Evolutionary conservation across 2,329 filamentous ascomycete species (phyloP).

Genomic region (Pseudohalonectria lignicola): DNA sequence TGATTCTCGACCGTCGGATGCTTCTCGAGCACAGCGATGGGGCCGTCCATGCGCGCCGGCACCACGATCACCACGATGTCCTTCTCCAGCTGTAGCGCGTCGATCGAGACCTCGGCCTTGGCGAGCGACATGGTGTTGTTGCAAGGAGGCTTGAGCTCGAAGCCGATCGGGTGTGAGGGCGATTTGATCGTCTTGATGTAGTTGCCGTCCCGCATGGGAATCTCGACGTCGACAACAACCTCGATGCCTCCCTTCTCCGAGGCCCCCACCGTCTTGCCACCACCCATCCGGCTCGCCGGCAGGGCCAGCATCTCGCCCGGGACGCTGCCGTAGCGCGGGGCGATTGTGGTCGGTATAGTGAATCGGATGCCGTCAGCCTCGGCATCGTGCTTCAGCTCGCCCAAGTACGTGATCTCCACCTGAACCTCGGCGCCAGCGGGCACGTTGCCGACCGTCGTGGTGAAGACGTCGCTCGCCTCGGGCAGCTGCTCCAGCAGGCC

Average conservation of each 20-base stretch:
- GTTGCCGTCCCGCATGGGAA: slow-evolving; percentile 37
- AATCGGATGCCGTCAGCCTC: slow-evolving; percentile 57
- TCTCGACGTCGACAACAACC: slow-evolving; percentile 48
- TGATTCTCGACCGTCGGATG: slow-evolving; percentile 52
- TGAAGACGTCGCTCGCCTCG: slow-evolving; percentile 54
- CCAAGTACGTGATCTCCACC: slow-evolving; percentile 53
- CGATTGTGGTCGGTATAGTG: slow-evolving; percentile 56
- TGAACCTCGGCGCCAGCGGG: slow-evolving; percentile 42
- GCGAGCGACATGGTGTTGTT: slow-evolving; percentile 20
- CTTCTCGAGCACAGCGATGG: slow-evolving; percentile 53
- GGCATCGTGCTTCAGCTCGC: slow-evolving; percentile 61
- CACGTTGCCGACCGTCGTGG: slow-evolving; percentile 57
- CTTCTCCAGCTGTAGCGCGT: slow-evolving; percentile 39
- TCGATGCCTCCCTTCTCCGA: slow-evolving; percentile 27
- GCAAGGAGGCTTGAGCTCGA: slow-evolving; percentile 36
- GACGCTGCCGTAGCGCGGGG: slow-evolving; percentile 50
- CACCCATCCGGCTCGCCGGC: slow-evolving; percentile 5
- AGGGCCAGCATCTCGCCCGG: slow-evolving; percentile 21
- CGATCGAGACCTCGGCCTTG: slow-evolving; percentile 47
- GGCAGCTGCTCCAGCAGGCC: slow-evolving; percentile 53
- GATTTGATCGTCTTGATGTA: slow-evolving; percentile 51
- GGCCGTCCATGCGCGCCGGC: slow-evolving; percentile 47
- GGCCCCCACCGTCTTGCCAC: too few species aligned
- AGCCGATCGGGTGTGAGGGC: slow-evolving; percentile 55
- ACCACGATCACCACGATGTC: slow-evolving; percentile 60